Conservation (phyloP, 768 basidiomycete genomes). For the Termitomyces bulborhizus region DNA sequence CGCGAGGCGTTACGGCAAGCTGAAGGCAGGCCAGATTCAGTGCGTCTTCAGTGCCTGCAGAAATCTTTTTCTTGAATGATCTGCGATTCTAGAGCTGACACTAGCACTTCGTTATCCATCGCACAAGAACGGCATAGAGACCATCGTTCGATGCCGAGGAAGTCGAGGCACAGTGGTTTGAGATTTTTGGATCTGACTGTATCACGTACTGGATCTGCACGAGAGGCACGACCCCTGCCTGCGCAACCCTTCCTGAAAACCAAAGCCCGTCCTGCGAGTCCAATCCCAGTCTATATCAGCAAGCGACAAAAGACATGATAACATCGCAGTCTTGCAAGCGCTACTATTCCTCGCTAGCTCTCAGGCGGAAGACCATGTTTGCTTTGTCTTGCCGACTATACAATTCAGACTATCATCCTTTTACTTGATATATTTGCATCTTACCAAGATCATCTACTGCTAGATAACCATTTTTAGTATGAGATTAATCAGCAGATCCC, state of each 20-base stretch:
- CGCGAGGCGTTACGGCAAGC: constrained; percentile 7
- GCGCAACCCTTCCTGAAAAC: not conserved
- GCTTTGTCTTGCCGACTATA: not conserved
- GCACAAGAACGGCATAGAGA: not conserved
- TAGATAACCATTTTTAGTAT: not conserved
- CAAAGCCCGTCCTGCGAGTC: constrained; percentile 7
- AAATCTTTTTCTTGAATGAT: not conserved
- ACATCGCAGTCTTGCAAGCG: not conserved
- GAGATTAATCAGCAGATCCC: constrained; percentile 3
- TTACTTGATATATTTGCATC: not conserved
- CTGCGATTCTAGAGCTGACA: not conserved
- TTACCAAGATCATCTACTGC: not conserved
- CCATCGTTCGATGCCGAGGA: not conserved
- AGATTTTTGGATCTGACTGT: not conserved
- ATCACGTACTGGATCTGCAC: not conserved
- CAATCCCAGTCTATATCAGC: not conserved
- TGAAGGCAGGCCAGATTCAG: not conserved
- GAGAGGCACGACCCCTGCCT: constrained; percentile 1
- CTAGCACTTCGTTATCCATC: not conserved
- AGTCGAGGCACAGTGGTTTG: not conserved
- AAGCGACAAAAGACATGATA: constrained; percentile 5
- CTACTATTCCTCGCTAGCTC: no score
- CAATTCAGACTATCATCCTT: not conserved
- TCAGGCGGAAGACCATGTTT: no score
- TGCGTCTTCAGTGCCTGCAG: not conserved